Evolutionary conservation across 2,329 filamentous ascomycete genomes (phyloP).

Genomic region (Lachnellula hyalina): DNA sequence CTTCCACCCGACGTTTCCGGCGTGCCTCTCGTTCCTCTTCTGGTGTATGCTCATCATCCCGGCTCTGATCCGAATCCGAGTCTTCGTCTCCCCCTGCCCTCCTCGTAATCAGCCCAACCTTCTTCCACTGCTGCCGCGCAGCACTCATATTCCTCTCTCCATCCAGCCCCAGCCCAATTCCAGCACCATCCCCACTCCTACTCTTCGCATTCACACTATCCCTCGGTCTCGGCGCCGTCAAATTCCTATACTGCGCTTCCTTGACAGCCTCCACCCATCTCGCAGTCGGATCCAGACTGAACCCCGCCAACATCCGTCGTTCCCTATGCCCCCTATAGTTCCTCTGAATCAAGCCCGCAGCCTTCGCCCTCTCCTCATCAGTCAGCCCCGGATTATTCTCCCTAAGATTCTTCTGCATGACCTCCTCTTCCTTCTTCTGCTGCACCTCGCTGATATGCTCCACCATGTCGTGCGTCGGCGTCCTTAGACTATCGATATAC

Average conservation of each 20-base stretch:
- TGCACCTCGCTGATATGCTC: slow-evolving; percentile 46
- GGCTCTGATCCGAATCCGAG: slow-evolving; percentile 20
- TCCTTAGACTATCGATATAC: slow-evolving; percentile 27
- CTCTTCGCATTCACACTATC: slow-evolving; percentile 8
- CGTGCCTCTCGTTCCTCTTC: slow-evolving; percentile 36
- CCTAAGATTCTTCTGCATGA: slow-evolving; percentile 19
- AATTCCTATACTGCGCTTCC: slow-evolving; percentile 50
- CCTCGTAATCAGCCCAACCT: slow-evolving; percentile 63
- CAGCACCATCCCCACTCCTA: slow-evolving; percentile 8
- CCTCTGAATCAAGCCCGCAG: slow-evolving; percentile 58
- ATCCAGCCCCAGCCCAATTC: slow-evolving; percentile 1
- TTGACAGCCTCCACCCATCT: slow-evolving; percentile 41
- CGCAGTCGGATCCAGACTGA: slow-evolving; percentile 44
- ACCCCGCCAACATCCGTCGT: slow-evolving; percentile 64
- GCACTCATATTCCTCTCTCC: slow-evolving; percentile 10
- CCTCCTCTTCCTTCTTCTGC: slow-evolving; percentile 30
- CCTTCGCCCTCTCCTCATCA: slow-evolving; percentile 40
- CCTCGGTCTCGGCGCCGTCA: slow-evolving; percentile 40
- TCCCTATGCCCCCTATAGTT: slow-evolving; percentile 74
- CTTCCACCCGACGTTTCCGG: slow-evolving; percentile 40
- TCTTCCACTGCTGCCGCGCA: slow-evolving; percentile 70
- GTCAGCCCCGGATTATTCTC: slow-evolving; percentile 33
- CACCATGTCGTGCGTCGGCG: slow-evolving; percentile 36
- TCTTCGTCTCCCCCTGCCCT: slow-evolving; percentile 65
- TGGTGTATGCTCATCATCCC: slow-evolving; percentile 19